phyloP scores from a whole-genome alignment of 2,329 filamentous ascomycete species.

The Tolypocladium album region DNA sequence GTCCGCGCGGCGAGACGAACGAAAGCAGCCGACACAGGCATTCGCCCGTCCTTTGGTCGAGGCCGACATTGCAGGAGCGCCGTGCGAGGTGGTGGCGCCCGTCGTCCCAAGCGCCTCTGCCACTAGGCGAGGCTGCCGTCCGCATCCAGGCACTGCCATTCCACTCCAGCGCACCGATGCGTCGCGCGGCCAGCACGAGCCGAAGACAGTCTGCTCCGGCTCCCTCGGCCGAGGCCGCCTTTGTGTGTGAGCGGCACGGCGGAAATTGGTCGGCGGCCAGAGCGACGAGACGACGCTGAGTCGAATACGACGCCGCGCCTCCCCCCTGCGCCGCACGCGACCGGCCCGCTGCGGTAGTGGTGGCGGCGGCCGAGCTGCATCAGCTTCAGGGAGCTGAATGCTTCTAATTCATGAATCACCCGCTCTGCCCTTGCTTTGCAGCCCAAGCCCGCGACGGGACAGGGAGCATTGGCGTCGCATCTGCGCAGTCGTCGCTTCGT shows the following conservation, averaged over 20 bases:
- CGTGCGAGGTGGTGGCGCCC: not conserved
- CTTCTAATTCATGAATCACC: not conserved
- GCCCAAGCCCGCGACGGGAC: not conserved
- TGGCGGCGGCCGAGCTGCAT: not conserved
- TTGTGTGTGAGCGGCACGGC: not conserved
- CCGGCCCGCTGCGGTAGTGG: not conserved
- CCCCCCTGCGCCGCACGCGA: not conserved
- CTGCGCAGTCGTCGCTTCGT: not conserved
- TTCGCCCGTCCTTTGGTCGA: not conserved
- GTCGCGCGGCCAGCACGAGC: not conserved
- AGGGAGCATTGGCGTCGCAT: not conserved
- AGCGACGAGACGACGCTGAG: not conserved
- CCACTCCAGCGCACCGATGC: not conserved
- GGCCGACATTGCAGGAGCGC: not conserved
- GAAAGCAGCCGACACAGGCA: not conserved
- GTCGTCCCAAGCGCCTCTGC: not conserved
- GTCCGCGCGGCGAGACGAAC: not conserved
- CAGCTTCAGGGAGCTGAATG: not conserved
- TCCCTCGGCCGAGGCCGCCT: not conserved
- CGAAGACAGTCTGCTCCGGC: not conserved
- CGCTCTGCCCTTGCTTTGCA: not conserved
- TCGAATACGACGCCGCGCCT: not conserved
- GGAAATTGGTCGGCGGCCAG: not conserved
- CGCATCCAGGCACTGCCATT: not conserved
- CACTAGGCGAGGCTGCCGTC: not conserved